phyloP scores from a whole-genome alignment of 306 rosid species.

The Calophaca sinica region DNA sequence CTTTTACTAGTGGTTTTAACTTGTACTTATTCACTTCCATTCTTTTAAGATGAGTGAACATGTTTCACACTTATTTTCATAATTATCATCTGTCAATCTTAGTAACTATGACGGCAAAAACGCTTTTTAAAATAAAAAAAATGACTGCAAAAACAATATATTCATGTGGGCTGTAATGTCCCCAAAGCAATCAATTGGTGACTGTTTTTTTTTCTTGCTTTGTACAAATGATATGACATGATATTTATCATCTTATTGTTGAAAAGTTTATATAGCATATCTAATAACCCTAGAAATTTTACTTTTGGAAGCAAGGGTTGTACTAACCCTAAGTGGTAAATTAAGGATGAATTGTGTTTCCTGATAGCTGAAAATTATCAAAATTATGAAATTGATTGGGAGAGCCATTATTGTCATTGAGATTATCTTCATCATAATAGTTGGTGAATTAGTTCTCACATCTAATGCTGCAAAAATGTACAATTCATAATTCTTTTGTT shows the following conservation, averaged over 20 bases:
- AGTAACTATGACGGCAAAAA: slow-evolving; percentile 36
- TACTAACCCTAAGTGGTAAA: slow-evolving; percentile 38
- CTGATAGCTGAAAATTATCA: slow-evolving; percentile 17
- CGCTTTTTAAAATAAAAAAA: neutral
- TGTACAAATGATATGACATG: slow-evolving; percentile 40
- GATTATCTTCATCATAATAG: neutral
- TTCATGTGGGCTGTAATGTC: slow-evolving; percentile 26
- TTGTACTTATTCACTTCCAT: slow-evolving; percentile 4
- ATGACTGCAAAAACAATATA: slow-evolving; percentile 32
- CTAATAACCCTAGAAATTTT: slow-evolving; percentile 53
- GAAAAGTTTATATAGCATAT: slow-evolving; percentile 23
- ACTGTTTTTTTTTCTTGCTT: slow-evolving; percentile 3
- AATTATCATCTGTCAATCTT: slow-evolving; percentile 21
- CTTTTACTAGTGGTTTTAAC: slow-evolving; percentile 31
- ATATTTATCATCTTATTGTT: slow-evolving; percentile 29
- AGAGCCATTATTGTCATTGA: neutral
- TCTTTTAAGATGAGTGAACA: slow-evolving; percentile 37
- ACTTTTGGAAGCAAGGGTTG: slow-evolving; percentile 21
- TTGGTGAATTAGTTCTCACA: slow-evolving; percentile 23
- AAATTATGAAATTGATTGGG: neutral
- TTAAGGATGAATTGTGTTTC: neutral
- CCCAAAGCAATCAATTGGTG: slow-evolving; percentile 36
- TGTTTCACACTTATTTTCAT: slow-evolving; percentile 40
- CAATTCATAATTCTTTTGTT: slow-evolving; percentile 1
- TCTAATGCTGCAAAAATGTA: slow-evolving; percentile 26